Percentiles rank a stretch among this genome's conserved stretches.
These are phyloP conservation scores for Lolium perenne DNA, from an alignment of 176 grass and related monocot genomes.

Conservation along the genomic window DNA sequence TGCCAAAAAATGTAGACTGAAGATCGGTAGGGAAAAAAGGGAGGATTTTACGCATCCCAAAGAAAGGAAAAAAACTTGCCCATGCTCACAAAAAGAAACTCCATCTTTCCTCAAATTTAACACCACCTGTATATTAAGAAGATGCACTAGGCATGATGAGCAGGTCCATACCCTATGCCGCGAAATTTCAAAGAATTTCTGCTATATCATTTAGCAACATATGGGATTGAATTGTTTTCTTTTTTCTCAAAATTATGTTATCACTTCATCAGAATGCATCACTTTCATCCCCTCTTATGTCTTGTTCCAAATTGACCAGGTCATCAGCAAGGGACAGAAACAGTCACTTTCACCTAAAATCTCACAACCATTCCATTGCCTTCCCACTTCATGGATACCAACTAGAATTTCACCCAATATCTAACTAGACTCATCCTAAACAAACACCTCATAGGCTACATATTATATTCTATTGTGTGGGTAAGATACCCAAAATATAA, in stretches of 20 bases:
- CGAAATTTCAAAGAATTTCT: constrained; percentile 14
- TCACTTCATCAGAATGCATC: background rate
- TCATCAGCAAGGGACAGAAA: constrained; percentile 5
- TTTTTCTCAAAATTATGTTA: background rate
- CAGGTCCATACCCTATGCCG: background rate
- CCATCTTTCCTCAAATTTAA: background rate
- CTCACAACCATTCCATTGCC: background rate
- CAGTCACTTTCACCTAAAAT: constrained; percentile 35
- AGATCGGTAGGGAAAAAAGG: background rate
- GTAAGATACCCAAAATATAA: constrained; percentile 29
- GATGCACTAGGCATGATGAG: background rate
- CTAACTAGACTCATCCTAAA: constrained; percentile 17
- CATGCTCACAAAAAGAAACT: background rate
- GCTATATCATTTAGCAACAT: background rate
- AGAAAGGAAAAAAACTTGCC: background rate
- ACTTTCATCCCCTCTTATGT: constrained; percentile 22
- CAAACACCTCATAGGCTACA: background rate
- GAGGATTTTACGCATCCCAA: background rate
- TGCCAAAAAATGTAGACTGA: background rate
- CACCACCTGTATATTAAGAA: background rate
- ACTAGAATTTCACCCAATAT: constrained; percentile 17
- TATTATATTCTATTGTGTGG: background rate
- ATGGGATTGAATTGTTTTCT: background rate
- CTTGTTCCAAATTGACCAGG: constrained; percentile 28
- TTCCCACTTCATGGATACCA: background rate